Conservation (phyloP, 192 early-diverging fungal genomes). For the Helicostylum pulchrum region DNA sequence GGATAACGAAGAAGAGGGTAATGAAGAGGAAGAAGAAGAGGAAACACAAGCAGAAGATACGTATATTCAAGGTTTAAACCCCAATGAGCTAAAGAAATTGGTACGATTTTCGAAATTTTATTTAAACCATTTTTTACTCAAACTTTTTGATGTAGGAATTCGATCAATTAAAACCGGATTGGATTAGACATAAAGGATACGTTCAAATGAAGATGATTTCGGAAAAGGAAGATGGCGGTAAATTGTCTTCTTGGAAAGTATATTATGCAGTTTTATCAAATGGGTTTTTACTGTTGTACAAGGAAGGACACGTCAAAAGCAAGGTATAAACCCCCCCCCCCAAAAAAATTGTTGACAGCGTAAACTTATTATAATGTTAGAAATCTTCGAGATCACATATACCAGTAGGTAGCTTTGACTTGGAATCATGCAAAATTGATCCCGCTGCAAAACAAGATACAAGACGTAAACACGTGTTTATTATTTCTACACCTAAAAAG, state of each 20-base stretch:
- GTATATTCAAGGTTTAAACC: conserved; percentile 4
- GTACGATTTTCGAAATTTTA: not conserved
- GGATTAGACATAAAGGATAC: conserved; percentile 38
- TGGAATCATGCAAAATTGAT: conserved; percentile 35
- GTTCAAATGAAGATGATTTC: conserved; percentile 49
- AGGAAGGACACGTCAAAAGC: conserved; percentile 26
- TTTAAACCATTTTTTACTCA: not conserved
- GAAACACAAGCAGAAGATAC: not conserved
- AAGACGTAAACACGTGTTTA: conserved; percentile 32
- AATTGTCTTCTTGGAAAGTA: conserved; percentile 36
- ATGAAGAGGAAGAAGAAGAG: conserved; percentile 1
- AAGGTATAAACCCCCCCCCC: too few species aligned
- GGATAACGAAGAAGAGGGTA: not conserved
- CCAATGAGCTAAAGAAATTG: conserved; percentile 27
- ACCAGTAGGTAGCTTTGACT: conserved; percentile 37
- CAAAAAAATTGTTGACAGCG: not conserved
- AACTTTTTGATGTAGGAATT: conserved; percentile 32
- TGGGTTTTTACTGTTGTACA: conserved; percentile 33
- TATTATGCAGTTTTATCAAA: conserved; percentile 46
- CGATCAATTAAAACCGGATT: conserved; percentile 38
- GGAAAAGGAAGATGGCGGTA: conserved; percentile 27
- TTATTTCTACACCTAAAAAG: conserved; percentile 28
- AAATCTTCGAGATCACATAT: conserved; percentile 28
- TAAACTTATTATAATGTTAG: conserved; percentile 1
- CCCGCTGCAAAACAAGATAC: conserved; percentile 36